Evolutionary conservation across 1,284 basidiomycete species (phyloP), one percentile per base, ranked within the genome.

Genomic region (Marasmius oreades): DNA sequence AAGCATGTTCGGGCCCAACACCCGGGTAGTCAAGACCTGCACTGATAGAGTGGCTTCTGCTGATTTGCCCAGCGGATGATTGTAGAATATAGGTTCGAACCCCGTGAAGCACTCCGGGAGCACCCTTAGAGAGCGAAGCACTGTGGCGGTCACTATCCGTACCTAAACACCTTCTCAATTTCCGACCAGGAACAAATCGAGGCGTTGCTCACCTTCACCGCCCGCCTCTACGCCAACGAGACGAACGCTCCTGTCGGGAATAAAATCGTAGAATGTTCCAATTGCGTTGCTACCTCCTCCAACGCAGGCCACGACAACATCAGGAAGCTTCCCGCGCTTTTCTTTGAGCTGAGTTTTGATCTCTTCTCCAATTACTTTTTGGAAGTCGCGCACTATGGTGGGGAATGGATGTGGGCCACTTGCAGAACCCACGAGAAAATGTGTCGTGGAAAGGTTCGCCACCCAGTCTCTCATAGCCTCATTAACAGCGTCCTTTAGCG

Each of bases 381-480:
- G 97, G 84, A 97, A 98, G 73, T 99, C 97, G 55, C 96, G 88
- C 47, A 99, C 96, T 59, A 99, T 93, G 34, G 95, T 98, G 1
- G 97, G 97, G 86, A 99, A 99, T 1, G 97, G 97, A 71, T 98
- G 96, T n/a, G 97, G 97, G 6, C 97, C 97, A 63, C 99, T 98
- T 31, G 90, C 94, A 22, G 95, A 98, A 39, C 97, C 97, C 62
- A 99, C 93, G 61, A 98, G 85, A 77, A 98, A 99, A 76, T 99
- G 95, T 1, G 96, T 98, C 18, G 78, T 90, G 31, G 90, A 78
- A 36, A 99, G 83, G 73, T 98, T 96, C 46, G 95, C 95, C 22
- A 98, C 96, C 97, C 97, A 99, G 74, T 98, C 95, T 50, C 95
- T 85, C 82, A 98, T 85, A 2, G 95, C 94, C 64, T 98, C 95